Conservation (phyloP, 495 filamentous ascomycete genomes). For the Pseudevernia furfuracea region DNA sequence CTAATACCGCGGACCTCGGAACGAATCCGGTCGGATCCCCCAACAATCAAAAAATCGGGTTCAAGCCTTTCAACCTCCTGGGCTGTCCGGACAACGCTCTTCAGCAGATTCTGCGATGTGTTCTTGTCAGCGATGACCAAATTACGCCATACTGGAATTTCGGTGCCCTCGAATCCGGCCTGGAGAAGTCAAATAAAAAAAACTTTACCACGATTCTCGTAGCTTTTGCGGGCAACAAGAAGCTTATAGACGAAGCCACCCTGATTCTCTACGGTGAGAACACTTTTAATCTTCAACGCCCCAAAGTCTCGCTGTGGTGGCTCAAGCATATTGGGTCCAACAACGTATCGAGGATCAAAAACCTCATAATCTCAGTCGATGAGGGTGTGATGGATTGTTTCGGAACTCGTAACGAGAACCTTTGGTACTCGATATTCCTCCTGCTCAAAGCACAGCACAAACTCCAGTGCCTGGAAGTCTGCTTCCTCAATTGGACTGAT, state of each 20-base stretch:
- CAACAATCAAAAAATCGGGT: neutral
- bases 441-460: constrained; percentile 8
- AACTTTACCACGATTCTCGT: constrained; percentile 2
- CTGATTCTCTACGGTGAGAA: constrained; percentile 18
- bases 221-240: constrained; percentile 2
- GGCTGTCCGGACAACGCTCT: neutral
- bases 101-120: neutral
- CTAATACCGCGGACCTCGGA: neutral
- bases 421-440: constrained; percentile 9
- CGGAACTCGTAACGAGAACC: constrained; percentile 4
- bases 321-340: constrained; percentile 15
- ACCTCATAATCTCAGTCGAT: neutral
- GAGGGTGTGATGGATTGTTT: neutral
- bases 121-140: neutral
- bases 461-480: neutral
- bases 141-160: constrained; percentile 10
- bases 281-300: neutral
- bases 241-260: neutral
- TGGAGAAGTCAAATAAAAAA: neutral
- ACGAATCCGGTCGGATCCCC: neutral
- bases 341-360: constrained; percentile 6
- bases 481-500: constrained; percentile 4
- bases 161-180: neutral
- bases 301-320: constrained; percentile 16
- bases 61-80: neutral